Conservation (phyloP, 2,329 filamentous ascomycete species). For the Annulohypoxylon truncatum region DNA sequence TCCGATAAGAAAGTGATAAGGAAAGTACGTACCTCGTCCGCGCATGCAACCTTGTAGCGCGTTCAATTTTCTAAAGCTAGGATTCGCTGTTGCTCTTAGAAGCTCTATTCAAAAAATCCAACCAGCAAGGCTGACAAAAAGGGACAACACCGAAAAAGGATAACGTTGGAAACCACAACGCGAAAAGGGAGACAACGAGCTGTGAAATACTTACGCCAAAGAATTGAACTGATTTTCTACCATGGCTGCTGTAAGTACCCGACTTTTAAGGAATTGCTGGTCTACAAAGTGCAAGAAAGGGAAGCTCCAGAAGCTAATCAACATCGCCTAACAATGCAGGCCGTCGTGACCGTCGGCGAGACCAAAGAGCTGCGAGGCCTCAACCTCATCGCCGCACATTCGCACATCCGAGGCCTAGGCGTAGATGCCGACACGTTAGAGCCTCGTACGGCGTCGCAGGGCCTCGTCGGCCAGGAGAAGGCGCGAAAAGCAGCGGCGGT, state of each 20-base stretch:
- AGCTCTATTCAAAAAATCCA: constrained; percentile 20
- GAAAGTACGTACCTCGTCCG: not conserved
- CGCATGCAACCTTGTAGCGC: constrained; percentile 23
- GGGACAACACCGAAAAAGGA: constrained; percentile 14
- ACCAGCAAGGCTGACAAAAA: constrained; percentile 13
- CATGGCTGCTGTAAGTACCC: constrained; percentile 64
- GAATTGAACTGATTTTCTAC: constrained; percentile 46
- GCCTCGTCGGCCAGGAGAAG: constrained; percentile 95
- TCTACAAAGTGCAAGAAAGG: not conserved
- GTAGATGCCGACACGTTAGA: constrained; percentile 93
- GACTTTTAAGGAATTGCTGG: not conserved
- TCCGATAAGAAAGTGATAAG: not conserved
- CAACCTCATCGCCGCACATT: constrained; percentile 98
- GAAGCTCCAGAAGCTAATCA: constrained; percentile 33
- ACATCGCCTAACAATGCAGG: constrained; percentile 53
- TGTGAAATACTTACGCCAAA: not conserved
- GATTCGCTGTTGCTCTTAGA: constrained; percentile 7
- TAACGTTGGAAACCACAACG: constrained; percentile 2
- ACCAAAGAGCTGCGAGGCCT: constrained; percentile 95
- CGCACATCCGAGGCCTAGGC: constrained; percentile 94
- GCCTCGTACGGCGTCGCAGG: constrained; percentile 85
- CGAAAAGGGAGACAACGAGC: constrained; percentile 4
- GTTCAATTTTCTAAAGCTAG: constrained; percentile 32
- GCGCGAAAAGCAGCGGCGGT: constrained; percentile 96
- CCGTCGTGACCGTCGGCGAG: constrained; percentile 85